Base-by-base conservation (phyloP, 768 basidiomycete species). In the Rhodotorula taiwanensis region DNA sequence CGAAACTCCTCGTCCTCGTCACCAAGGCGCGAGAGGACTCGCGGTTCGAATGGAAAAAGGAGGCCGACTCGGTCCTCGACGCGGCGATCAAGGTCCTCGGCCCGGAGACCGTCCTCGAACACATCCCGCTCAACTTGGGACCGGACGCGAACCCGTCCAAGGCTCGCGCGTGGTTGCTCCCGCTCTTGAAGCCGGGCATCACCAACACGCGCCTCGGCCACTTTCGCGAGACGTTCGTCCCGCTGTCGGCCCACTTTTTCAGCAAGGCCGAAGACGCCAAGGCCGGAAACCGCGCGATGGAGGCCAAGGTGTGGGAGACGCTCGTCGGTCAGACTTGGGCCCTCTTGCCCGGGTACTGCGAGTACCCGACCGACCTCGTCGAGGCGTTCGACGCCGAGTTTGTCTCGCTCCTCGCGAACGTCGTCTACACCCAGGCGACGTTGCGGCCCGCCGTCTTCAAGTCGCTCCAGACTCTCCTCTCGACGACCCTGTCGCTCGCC, bases 241-340 rank as follows among this genome's bases (percentile, higher is more conserved):
- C 94, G 23, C 77, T 98, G 52, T 95, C 92, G 52, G 93, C 97
- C 75, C 81, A 84, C 23, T 86, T 98, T 81, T 99, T 98, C 73
- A 83, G 89, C 72, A 84, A 81, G 21, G 87, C 90, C 0, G 88
- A 88, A 67, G 78, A 80, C 11, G 86, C 69, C 0, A 36, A 85
- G 58, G 83, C 82, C 18, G 83, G 84, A 42, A 81, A 81, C 54
- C 70, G 75, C 62, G 70, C 30, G 14, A 64, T 87, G 0, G 92
- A 98, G 76, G 88, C 87, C 20, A 99, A 98, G 76, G 85, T 98
- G 42, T 99, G 91, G 89, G 87, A 84, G 67, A 91, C 94, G 16
- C 81, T 98, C 49, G 84, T 97, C 28, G 85, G 86, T 15, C 95
- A 99, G 75, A 83, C 94, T 25, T 99, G 95, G 95, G 80, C 83